These are phyloP conservation scores for Epichloe uncinata DNA, from an alignment of 2,329 filamentous ascomycete genomes.

Conservation along the genomic window DNA sequence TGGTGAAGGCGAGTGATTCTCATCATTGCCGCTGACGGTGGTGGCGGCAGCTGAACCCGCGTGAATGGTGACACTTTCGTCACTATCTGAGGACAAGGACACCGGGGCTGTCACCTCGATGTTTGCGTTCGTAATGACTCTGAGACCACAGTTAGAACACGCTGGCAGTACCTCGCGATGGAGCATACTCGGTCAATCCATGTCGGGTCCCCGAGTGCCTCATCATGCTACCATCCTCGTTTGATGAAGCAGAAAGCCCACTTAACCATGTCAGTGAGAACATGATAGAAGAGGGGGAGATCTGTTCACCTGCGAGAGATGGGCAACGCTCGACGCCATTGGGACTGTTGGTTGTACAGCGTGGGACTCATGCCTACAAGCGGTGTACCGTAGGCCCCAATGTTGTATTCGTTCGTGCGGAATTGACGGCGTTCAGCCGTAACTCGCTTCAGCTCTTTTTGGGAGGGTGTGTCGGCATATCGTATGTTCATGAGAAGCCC, in stretches of 20 bases:
- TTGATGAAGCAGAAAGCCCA: slow-evolving; percentile 16
- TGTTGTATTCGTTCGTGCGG: slow-evolving; percentile 89
- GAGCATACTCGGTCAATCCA: slow-evolving; percentile 24
- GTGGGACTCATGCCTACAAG: slow-evolving; percentile 39
- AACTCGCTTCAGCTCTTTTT: slow-evolving; percentile 93
- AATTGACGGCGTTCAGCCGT: slow-evolving; percentile 92
- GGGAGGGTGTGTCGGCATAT: slow-evolving; percentile 90
- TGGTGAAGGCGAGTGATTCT: slow-evolving; percentile 33
- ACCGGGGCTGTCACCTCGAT: slow-evolving; percentile 25
- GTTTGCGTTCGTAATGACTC: slow-evolving; percentile 27
- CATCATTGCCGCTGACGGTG: slow-evolving; percentile 23
- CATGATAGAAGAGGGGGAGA: neutral
- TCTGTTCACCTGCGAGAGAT: slow-evolving; percentile 18
- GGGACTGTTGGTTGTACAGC: slow-evolving; percentile 23
- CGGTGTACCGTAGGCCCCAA: slow-evolving; percentile 52
- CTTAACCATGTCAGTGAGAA: slow-evolving; percentile 7
- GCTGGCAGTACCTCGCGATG: slow-evolving; percentile 11
- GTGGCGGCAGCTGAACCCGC: slow-evolving; percentile 32
- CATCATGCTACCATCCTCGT: slow-evolving; percentile 15
- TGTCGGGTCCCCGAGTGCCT: slow-evolving; percentile 19
- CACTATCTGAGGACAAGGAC: slow-evolving; percentile 33
- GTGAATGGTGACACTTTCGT: slow-evolving; percentile 42
- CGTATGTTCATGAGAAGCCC: slow-evolving; percentile 82
- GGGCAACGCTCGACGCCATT: slow-evolving; percentile 22
- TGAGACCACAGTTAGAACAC: slow-evolving; percentile 22